Base-by-base conservation (phyloP, 208 protist species). In the Leishmania tarentolae region DNA sequence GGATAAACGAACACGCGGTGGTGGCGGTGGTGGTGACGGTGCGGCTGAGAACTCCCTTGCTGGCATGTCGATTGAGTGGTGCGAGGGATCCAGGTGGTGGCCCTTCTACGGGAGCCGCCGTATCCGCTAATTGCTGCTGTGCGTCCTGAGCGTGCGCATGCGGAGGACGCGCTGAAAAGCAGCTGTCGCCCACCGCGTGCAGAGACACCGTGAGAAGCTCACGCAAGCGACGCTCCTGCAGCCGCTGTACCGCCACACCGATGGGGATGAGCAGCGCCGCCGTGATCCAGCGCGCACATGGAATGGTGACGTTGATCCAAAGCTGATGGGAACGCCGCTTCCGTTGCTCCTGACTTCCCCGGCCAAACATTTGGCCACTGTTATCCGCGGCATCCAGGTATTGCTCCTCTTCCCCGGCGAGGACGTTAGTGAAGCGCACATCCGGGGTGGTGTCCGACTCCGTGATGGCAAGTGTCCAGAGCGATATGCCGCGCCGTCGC, bases 211-310 rank as follows among this genome's bases (percentile, higher is more conserved):
- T 50, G 21, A 93, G 83, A 5, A 97, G 72, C 8, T 89, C 79
- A 17, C 35, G 52, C 75, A 95, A 84, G 1, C 92, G 86, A 11
- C 87, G 89, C 74, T 90, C 80, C 50, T 96, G 91, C 61, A 95
- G 77, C 15, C 86, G 91, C 80, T 95, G 92, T 37, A 94, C 91
- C 17, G 90, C 87, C 44, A 91, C 83, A 15, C 79, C 90, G 44
- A 96, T 90, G 6, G 92, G 94, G 61, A 96, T 88, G 28, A 96
- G 85, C 35, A 96, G 77, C 56, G 91, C 92, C 76, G 89, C 92
- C 44, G 90, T 90, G 19, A 97, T 80, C 94, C 94, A 97, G 17
- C 92, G 83, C 35, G 92, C 91, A 40, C 88, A 92, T 19, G 94
- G 94, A 7, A 94, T 87, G n/a, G 83, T 88, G 35, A 87, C 84